Conservation (phyloP, 805 yeast species). For the Saturnispora zaruensis region DNA sequence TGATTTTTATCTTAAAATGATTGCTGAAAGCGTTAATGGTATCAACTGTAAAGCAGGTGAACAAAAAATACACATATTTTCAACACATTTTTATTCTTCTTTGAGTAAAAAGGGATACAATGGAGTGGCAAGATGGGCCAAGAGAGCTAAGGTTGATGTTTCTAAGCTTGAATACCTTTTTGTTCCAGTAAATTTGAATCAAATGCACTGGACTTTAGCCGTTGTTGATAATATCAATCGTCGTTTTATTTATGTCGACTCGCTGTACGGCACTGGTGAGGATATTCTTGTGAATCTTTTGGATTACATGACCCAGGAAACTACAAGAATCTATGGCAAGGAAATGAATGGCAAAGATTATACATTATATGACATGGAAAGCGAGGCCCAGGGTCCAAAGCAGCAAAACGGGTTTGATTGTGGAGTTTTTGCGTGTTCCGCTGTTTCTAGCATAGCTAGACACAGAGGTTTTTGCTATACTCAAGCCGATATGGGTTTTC, state of each 20-base stretch:
- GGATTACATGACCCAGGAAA: conserved; percentile 61
- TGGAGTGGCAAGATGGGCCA: conserved; percentile 82
- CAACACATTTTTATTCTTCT: conserved; percentile 81
- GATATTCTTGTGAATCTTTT: conserved; percentile 40
- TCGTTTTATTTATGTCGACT: conserved; percentile 68
- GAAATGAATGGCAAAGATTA: conserved; percentile 28
- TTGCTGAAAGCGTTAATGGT: conserved; percentile 29
- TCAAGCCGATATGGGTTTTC: conserved; percentile 58
- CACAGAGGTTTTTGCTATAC: conserved; percentile 43
- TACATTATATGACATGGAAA: conserved; percentile 20
- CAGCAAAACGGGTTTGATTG: conserved; percentile 91
- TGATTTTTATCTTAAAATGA: conserved; percentile 62
- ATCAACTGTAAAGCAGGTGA: conserved; percentile 23
- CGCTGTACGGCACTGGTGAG: conserved; percentile 46
- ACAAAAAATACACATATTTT: conserved; percentile 56
- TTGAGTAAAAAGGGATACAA: conserved; percentile 63
- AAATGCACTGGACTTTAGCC: conserved; percentile 89
- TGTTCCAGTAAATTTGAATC: conserved; percentile 77
- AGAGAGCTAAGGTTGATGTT: conserved; percentile 60
- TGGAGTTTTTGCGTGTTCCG: conserved; percentile 86
- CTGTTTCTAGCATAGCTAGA: conserved; percentile 53
- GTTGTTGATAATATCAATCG: conserved; percentile 56
- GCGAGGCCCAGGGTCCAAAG: conserved; percentile 48
- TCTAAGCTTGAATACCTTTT: conserved; percentile 56
- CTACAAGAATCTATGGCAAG: conserved; percentile 40